Conservation (phyloP, 2,329 filamentous ascomycete species). For the Waltergamsia citrina region DNA sequence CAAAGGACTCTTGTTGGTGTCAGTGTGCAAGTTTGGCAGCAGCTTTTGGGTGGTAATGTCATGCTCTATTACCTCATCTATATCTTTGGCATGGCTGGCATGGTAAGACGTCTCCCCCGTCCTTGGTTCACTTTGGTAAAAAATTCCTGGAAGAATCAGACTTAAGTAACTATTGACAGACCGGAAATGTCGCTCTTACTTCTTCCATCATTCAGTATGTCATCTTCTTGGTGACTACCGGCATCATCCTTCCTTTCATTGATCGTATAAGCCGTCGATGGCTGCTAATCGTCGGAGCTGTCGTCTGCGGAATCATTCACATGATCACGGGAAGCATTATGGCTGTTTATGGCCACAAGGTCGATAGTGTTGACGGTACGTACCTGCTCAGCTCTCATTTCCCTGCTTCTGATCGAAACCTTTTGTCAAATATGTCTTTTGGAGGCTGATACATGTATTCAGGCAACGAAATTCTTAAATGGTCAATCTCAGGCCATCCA, state of each 20-base stretch:
- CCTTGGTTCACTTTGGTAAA: too few species aligned
- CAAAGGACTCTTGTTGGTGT: conserved; percentile 39
- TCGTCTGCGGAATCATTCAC: conserved; percentile 34
- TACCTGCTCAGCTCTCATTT: not conserved
- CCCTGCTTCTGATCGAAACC: too few species aligned
- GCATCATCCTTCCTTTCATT: conserved; percentile 36
- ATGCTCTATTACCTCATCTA: conserved; percentile 54
- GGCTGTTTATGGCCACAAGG: conserved; percentile 34
- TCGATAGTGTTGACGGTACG: conserved; percentile 26
- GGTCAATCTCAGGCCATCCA: conserved; percentile 30
- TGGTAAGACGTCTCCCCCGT: conserved; percentile 14
- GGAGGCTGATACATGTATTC: not conserved
- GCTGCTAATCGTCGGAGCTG: conserved; percentile 33
- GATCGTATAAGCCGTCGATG: conserved; percentile 38
- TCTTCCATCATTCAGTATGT: conserved; percentile 46
- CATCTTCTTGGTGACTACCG: conserved; percentile 44
- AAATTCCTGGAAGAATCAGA: too few species aligned
- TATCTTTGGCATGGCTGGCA: conserved; percentile 51
- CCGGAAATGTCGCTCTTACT: conserved; percentile 27
- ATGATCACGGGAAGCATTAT: conserved; percentile 39
- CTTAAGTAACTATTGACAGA: conserved; percentile 7
- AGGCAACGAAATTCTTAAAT: conserved; percentile 36
- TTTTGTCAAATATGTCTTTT: not conserved
- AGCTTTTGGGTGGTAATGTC: conserved; percentile 43
- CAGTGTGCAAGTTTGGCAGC: conserved; percentile 43